phyloP scores from a whole-genome alignment of 441 rosid species.

The Macaranga tanarius region DNA sequence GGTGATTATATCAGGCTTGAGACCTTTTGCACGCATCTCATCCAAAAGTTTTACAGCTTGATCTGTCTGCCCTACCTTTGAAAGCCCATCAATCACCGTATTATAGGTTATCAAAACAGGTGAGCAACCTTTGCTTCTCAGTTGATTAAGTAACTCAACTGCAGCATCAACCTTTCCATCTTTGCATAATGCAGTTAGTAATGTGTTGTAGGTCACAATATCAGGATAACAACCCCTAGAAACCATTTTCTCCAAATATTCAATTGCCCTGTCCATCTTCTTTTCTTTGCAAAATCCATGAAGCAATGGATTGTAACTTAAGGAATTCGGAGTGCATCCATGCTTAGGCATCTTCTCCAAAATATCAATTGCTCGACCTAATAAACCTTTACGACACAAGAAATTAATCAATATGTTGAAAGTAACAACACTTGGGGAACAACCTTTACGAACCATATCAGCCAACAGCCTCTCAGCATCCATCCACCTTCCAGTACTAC shows the following conservation, averaged over 20 bases:
- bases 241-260: slow-evolving; percentile 80
- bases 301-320: slow-evolving; percentile 77
- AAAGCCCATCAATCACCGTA: slow-evolving; percentile 78
- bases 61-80: slow-evolving; percentile 76
- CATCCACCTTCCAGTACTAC: slow-evolving; percentile 85
- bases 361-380: slow-evolving; percentile 74
- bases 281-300: slow-evolving; percentile 89
- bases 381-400: slow-evolving; percentile 74
- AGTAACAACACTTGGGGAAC: slow-evolving; percentile 78
- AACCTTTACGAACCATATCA: slow-evolving; percentile 72
- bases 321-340: slow-evolving; percentile 78
- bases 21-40: slow-evolving; percentile 73
- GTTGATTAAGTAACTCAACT: slow-evolving; percentile 77
- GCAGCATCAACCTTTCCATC: slow-evolving; percentile 87
- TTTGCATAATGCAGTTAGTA: slow-evolving; percentile 83
- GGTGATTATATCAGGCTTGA: slow-evolving; percentile 80
- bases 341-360: slow-evolving; percentile 80
- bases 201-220: slow-evolving; percentile 85
- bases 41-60: slow-evolving; percentile 61
- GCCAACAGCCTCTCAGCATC: slow-evolving; percentile 78
- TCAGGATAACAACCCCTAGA: slow-evolving; percentile 89
- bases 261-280: slow-evolving; percentile 79
- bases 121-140: slow-evolving; percentile 66
- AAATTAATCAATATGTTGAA: slow-evolving; percentile 83
- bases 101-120: slow-evolving; percentile 80